phyloP scores from a whole-genome alignment of 192 early-diverging fungal species.

The Rhizoclosmatium globosum region DNA sequence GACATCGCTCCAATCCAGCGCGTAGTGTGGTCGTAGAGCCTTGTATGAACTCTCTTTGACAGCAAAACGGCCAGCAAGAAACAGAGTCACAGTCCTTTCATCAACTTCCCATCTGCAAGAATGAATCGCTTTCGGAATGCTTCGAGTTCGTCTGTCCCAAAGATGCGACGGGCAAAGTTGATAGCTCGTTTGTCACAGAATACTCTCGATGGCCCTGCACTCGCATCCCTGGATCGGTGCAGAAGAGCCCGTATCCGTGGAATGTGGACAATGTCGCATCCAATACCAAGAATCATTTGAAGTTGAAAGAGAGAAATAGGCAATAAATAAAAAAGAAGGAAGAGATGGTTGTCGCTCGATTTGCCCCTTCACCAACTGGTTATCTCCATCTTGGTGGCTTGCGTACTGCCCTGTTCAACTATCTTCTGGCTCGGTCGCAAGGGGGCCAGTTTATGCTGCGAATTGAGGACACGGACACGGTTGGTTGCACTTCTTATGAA shows the following conservation, averaged over 20 bases:
- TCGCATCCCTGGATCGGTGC: constrained; percentile 17
- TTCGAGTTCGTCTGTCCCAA: constrained; percentile 12
- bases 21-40: constrained; percentile 67
- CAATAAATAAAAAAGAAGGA: not conserved
- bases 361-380: constrained; percentile 95
- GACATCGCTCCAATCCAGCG: constrained; percentile 72
- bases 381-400: constrained; percentile 92
- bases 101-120: not conserved
- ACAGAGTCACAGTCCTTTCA: not conserved
- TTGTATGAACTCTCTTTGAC: constrained; percentile 81
- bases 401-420: constrained; percentile 93
- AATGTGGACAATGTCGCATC: constrained; percentile 78
- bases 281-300: constrained; percentile 73
- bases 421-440: constrained; percentile 76
- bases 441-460: constrained; percentile 83
- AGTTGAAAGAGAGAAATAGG: not conserved
- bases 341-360: constrained; percentile 54
- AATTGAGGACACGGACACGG: constrained; percentile 94
- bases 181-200: no score
- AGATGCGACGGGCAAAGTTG: constrained; percentile 37
- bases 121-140: not conserved
- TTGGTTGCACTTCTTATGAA: constrained; percentile 22
- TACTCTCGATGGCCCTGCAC: no score
- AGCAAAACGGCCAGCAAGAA: constrained; percentile 61
- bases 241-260: constrained; percentile 69